Evolutionary conservation across 2,329 filamentous ascomycete species (phyloP).

Genomic region (Epichloe festucae): DNA sequence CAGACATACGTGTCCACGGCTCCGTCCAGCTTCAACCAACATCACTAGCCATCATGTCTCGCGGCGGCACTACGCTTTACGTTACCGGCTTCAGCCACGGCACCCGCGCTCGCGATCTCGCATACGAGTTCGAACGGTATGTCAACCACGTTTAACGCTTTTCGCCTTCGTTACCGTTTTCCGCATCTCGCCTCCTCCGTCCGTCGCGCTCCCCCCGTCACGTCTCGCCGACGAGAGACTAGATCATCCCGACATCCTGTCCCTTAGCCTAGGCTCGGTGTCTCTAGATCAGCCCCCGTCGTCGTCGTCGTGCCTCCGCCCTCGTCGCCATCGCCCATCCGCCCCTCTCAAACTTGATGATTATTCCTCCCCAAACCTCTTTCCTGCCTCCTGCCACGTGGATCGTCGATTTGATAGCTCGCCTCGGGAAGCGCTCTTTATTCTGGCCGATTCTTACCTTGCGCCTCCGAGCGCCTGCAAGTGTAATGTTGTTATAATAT

Average conservation of each 20-base stretch:
- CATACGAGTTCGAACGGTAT: slow-evolving; percentile 99
- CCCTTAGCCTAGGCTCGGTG: slow-evolving; percentile 12
- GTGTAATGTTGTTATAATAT: slow-evolving; percentile 6
- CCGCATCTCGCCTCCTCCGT: slow-evolving; percentile 27
- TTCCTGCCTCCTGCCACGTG: slow-evolving; percentile 11
- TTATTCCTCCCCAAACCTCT: slow-evolving; percentile 6
- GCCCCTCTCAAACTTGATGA: neutral
- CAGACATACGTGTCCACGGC: slow-evolving; percentile 3
- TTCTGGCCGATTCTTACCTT: slow-evolving; percentile 13
- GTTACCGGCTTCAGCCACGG: slow-evolving; percentile 98
- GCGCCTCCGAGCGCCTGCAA: slow-evolving; percentile 10
- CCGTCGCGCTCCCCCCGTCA: slow-evolving; percentile 21
- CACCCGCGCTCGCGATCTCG: slow-evolving; percentile 95
- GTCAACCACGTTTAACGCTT: slow-evolving; percentile 44
- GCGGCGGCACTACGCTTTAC: slow-evolving; percentile 87
- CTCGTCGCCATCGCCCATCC: slow-evolving; percentile 5
- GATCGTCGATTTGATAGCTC: slow-evolving; percentile 17
- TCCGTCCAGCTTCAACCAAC: slow-evolving; percentile 2
- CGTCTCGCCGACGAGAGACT: slow-evolving; percentile 22
- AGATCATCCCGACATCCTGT: slow-evolving; percentile 12
- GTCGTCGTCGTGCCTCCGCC: slow-evolving; percentile 13
- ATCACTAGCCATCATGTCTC: slow-evolving; percentile 55
- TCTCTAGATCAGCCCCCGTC: slow-evolving; percentile 7
- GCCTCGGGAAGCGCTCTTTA: slow-evolving; percentile 14
- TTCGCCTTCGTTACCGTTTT: slow-evolving; percentile 25